These are phyloP conservation scores for Sugiyamaella chiloensis DNA, from an alignment of 805 yeast species.

Conservation along the genomic window DNA sequence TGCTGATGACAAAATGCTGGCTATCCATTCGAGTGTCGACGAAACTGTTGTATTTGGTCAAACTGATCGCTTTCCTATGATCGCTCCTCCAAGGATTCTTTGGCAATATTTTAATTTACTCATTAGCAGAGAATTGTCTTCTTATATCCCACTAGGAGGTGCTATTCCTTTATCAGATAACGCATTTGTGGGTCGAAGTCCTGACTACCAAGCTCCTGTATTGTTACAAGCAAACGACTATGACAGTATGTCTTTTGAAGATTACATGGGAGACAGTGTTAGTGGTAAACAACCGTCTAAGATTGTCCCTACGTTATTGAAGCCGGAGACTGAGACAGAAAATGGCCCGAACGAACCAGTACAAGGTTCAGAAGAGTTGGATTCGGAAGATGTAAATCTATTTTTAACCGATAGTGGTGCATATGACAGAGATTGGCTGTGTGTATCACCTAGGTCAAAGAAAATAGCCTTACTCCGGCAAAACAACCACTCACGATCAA, in stretches of 20 bases:
- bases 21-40: constrained; percentile 17
- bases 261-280: constrained; percentile 9
- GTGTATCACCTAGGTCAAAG: neutral
- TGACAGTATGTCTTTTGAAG: neutral
- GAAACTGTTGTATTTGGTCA: constrained; percentile 24
- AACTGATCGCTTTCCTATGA: constrained; percentile 3
- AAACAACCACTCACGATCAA: neutral
- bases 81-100: constrained; percentile 12
- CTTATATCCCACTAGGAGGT: constrained; percentile 8
- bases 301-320: neutral
- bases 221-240: neutral
- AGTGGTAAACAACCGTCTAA: constrained; percentile 5
- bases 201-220: constrained; percentile 1
- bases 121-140: constrained; percentile 15
- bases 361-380: neutral
- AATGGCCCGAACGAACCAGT: neutral
- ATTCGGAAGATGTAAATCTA: neutral
- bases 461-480: neutral
- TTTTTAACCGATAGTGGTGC: neutral
- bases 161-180: constrained; percentile 7
- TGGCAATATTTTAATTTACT: constrained; percentile 21
- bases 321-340: neutral
- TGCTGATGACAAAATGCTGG: constrained; percentile 18
- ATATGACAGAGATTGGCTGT: neutral
- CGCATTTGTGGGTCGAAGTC: constrained; percentile 2